Base-by-base conservation (phyloP, 1,139 yeast genomes). In the Saccharomyces hybrid region DNA sequence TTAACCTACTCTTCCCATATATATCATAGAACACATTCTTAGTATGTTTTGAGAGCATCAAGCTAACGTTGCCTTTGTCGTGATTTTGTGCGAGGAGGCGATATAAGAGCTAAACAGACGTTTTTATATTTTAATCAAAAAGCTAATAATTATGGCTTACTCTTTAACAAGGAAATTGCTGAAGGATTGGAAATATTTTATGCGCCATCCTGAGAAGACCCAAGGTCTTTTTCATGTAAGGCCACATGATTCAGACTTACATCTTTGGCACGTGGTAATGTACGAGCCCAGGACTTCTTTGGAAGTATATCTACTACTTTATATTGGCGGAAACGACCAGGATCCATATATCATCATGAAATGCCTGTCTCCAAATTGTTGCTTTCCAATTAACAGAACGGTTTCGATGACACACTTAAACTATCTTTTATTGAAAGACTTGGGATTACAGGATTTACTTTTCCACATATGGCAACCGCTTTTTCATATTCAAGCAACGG, bases 181-280 rank as follows among this genome's bases (percentile, higher is more conserved):
- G 14, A 57, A 68, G 55, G 71, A 67, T 27, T 67, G 71, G 71
- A 68, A 66, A 48, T 56, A 57, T 41, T 47, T 66, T 4, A 51
- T 51, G 46, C 57, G 62, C 31, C 55, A 49, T 34, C 38, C 34
- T 42, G 48, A 46, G n/a, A 44, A 46, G 29, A 32, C 44, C 8
- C 34, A 50, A 13, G 51, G 47, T 4, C 47, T 54, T 23, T 66
- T 53, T 48, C 52, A 56, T 53, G 49, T 66, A 44, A 61, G 59
- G 49, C 71, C 71, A 23, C 70, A 67, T 53, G 71, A 68, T 46
- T 60, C 68, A 2, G 65, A 68, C 53, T 46, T 66, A 14, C 66
- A 64, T 47, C 54, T 67, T 6, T 67, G 71, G 71, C 67, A 67
- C 55, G 51, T 67, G 44, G 63, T 66, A 2, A 27, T 67, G 20